Conservation (phyloP, 2,329 filamentous ascomycete genomes). For the Talaromyces sp. region DNA sequence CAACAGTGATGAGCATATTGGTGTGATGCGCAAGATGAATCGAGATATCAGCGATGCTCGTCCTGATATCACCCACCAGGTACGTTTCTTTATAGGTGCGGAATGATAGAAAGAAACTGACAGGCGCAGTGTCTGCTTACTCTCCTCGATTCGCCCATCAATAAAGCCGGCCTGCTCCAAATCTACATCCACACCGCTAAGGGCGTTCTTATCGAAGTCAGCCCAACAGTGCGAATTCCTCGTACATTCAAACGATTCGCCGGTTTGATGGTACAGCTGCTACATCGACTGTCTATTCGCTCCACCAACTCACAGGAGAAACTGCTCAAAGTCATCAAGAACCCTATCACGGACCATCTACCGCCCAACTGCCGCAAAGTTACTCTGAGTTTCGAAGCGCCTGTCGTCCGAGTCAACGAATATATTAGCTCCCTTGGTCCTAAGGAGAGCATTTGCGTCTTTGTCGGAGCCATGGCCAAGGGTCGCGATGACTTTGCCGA, state of each 20-base stretch:
- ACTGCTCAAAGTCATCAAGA: slow-evolving; percentile 93
- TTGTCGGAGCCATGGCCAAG: slow-evolving; percentile 98
- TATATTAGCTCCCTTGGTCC: slow-evolving; percentile 76
- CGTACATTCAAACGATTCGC: slow-evolving; percentile 99
- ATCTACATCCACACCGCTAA: slow-evolving; percentile 99
- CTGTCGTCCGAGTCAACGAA: slow-evolving; percentile 80
- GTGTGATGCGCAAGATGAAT: slow-evolving; percentile 99
- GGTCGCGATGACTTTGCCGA: slow-evolving; percentile 94
- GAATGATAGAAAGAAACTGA: not conserved
- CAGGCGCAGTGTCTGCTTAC: slow-evolving; percentile 80
- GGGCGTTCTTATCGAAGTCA: slow-evolving; percentile 95
- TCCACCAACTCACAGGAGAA: slow-evolving; percentile 98
- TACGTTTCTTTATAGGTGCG: slow-evolving; percentile 40
- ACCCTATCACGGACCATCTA: slow-evolving; percentile 94
- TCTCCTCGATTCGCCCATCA: slow-evolving; percentile 94
- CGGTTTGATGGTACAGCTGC: slow-evolving; percentile 95
- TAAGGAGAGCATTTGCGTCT: slow-evolving; percentile 94
- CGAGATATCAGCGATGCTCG: slow-evolving; percentile 96
- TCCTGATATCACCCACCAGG: slow-evolving; percentile 98
- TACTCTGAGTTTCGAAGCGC: slow-evolving; percentile 89
- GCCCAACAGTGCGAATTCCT: slow-evolving; percentile 94
- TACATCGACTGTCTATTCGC: slow-evolving; percentile 92
- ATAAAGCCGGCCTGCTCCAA: slow-evolving; percentile 95
- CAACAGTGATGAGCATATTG: slow-evolving; percentile 98
- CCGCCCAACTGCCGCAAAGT: slow-evolving; percentile 97